Percentiles rank a stretch among this genome's conserved stretches.
These are phyloP conservation scores for Moniliophthora roreri DNA, from an alignment of 1,284 basidiomycete species.

Conservation along the genomic window DNA sequence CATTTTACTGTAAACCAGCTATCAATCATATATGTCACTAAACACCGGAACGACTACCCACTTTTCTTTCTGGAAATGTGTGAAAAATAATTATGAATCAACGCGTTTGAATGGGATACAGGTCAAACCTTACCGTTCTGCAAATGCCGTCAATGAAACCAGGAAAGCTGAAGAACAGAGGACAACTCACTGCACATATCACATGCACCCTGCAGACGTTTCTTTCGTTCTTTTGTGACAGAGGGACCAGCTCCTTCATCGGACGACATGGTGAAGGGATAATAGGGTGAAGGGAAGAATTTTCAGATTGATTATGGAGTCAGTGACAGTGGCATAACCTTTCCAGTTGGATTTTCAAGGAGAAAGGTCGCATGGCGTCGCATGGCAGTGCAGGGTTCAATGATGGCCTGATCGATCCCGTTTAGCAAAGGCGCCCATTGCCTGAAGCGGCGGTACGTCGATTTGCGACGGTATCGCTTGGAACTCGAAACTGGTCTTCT, in stretches of 20 bases:
- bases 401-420: too few species aligned
- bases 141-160: neutral
- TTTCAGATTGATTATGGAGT: neutral
- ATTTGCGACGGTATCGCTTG: too few species aligned
- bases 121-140: neutral
- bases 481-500: too few species aligned
- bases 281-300: neutral
- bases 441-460: too few species aligned
- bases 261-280: neutral
- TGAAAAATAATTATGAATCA: neutral
- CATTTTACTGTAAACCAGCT: conserved; percentile 1
- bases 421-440: too few species aligned
- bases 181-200: conserved; percentile 2
- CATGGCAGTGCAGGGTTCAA: too few species aligned
- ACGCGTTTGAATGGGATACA: neutral
- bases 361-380: too few species aligned
- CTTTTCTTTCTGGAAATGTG: conserved; percentile 1
- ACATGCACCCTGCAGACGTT: conserved; percentile 2
- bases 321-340: too few species aligned
- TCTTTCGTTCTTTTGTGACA: neutral
- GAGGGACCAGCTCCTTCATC: neutral
- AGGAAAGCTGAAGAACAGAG: neutral
- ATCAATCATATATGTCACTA: too few species aligned
- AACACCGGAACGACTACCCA: neutral
- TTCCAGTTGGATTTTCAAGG: too few species aligned